phyloP scores from a whole-genome alignment of 2,329 filamentous ascomycete genomes.

The Talaromyces verruculosus region DNA sequence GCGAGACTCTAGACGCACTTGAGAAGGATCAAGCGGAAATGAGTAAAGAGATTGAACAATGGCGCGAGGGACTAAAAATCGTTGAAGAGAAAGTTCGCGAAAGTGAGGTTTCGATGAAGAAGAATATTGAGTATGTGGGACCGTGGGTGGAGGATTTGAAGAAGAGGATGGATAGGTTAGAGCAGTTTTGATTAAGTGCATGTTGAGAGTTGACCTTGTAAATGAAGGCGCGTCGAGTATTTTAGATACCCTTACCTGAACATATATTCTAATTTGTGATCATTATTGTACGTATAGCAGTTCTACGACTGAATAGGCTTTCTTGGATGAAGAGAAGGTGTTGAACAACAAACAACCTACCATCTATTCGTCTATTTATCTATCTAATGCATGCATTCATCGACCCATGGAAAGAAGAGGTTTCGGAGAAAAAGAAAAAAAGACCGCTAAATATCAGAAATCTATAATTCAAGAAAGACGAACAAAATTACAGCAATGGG shows the following conservation, averaged over 20 bases:
- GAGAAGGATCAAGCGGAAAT: constrained; percentile 80
- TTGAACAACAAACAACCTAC: not conserved
- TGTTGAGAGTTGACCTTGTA: not conserved
- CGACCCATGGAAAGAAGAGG: not conserved
- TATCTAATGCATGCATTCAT: constrained; percentile 13
- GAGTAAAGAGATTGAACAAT: constrained; percentile 78
- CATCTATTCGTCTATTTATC: constrained; percentile 14
- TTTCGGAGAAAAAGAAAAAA: not conserved
- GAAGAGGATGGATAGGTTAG: constrained; percentile 65
- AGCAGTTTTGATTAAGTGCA: constrained; percentile 13
- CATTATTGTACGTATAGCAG: not conserved
- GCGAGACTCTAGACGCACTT: constrained; percentile 71
- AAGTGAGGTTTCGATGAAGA: constrained; percentile 67
- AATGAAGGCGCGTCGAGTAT: not conserved
- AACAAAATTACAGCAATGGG: constrained; percentile 56
- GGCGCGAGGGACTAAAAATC: constrained; percentile 76
- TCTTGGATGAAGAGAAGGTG: not conserved
- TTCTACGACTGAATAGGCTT: not conserved
- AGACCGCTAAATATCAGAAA: constrained; percentile 2
- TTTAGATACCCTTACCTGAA: constrained; percentile 12
- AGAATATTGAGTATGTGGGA: constrained; percentile 81
- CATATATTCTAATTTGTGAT: not conserved
- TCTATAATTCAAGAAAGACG: not conserved
- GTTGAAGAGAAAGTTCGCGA: constrained; percentile 73
- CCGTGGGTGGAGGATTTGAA: constrained; percentile 88